Percentiles rank a stretch among this genome's conserved stretches.
These are phyloP conservation scores for Ophiostoma pallidulum DNA, from an alignment of 2,329 filamentous ascomycete species.

Conservation along the genomic window DNA sequence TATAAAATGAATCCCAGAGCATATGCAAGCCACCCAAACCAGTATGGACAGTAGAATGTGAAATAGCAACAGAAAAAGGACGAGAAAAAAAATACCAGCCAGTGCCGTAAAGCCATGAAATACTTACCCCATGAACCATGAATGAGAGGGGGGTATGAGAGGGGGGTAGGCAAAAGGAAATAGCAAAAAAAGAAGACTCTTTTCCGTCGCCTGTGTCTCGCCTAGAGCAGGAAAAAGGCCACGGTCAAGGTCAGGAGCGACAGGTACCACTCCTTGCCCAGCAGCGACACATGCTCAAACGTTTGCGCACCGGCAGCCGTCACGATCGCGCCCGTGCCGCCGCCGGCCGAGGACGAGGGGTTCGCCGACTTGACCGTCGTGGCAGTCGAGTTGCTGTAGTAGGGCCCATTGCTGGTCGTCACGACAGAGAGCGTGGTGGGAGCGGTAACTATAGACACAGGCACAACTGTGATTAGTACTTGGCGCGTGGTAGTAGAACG, in stretches of 20 bases:
- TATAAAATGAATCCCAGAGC: no score
- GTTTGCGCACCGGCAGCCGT: conserved; percentile 4
- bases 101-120: no score
- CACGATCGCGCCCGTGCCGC: not conserved
- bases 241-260: conserved; percentile 7
- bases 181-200: not conserved
- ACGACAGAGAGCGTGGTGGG: not conserved
- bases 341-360: not conserved
- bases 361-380: not conserved
- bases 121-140: no score
- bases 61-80: no score
- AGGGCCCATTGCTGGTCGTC: not conserved
- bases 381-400: not conserved
- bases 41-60: no score
- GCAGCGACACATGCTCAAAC: conserved; percentile 5
- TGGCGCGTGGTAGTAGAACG: conserved; percentile 1
- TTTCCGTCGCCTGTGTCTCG: not conserved
- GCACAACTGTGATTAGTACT: conserved; percentile 13
- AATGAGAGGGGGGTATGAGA: no score
- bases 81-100: no score
- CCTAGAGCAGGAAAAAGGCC: conserved; percentile 10
- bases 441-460: conserved; percentile 4
- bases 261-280: conserved; percentile 11
- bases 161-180: not conserved
- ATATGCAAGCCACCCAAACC: no score